Evolutionary conservation across 2,329 filamentous ascomycete genomes (phyloP), one percentile per base, ranked within the genome.

Genomic region (Verticillium isaacii): DNA sequence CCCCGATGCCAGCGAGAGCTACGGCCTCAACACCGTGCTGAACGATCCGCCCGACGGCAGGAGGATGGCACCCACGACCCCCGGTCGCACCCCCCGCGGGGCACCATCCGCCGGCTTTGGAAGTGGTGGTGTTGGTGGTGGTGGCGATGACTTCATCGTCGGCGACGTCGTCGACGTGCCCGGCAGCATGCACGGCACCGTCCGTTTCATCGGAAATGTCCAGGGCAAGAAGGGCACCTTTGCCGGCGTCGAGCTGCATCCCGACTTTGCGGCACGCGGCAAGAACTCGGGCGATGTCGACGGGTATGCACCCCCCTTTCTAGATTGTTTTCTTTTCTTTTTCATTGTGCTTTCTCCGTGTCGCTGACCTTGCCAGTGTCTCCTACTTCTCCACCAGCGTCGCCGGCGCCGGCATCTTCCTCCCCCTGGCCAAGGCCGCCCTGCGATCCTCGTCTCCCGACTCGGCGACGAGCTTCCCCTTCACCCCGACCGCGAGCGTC

Each of bases 211-310:
- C 64, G 95, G 95, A 55, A 81, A 82, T 45, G 94, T 99, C 50
- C 86, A 88, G 68, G 93, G 93, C 65, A 97, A 97, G 80, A 92
- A 90, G 68, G 95, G 95, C 58, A 85, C 86, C 23, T 99, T 99
- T 80, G 93, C 92, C 36, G 95, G 95, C 56, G 91, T 99, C 39
- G 95, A 99, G 76, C 82, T 99, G 65, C 87, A 89, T 69, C 80
- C 85, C 60, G 91, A 96, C 67, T 96, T 89, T 78, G 91, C 93
- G 37, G 76, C 83, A 59, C 86, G 90, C 72, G 95, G 95, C 37
- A 99, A 99, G 82, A 99, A 99, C 72, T 96, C 86, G 70, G 95
- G 95, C 66, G 93, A 97, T 74, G 95, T 98, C 60, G 94, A 98
- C 68, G 95, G 94, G 91, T 94, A 82, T 76, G 25, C n/a, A n/a